These are phyloP conservation scores for Phaffia australis DNA, from an alignment of 768 basidiomycete species.

Conservation along the genomic window DNA sequence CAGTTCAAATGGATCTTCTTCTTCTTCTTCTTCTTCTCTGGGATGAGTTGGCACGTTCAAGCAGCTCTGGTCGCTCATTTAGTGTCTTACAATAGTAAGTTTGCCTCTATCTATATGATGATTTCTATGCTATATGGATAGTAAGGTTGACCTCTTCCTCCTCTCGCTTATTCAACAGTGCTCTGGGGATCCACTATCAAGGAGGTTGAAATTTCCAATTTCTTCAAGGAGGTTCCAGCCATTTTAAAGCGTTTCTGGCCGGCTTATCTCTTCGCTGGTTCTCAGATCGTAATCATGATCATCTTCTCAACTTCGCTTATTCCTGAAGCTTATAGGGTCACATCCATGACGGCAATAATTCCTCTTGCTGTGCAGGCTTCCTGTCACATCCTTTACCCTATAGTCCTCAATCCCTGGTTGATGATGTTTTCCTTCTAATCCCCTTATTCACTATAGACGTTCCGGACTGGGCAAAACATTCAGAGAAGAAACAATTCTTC, in stretches of 20 bases:
- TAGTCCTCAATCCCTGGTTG: slow-evolving; percentile 77
- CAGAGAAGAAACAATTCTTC: too few species aligned
- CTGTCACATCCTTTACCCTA: slow-evolving; percentile 45
- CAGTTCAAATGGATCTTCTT: slow-evolving; percentile 33
- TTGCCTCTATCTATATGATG: not conserved
- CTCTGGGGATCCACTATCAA: slow-evolving; percentile 25
- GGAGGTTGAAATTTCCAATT: slow-evolving; percentile 25
- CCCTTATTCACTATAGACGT: too few species aligned
- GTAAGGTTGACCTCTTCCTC: not conserved
- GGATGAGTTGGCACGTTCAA: slow-evolving; percentile 24
- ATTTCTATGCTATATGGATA: too few species aligned
- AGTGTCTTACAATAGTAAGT: slow-evolving; percentile 28
- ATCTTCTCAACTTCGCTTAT: slow-evolving; percentile 22
- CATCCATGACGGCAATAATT: slow-evolving; percentile 28
- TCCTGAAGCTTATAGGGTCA: slow-evolving; percentile 23
- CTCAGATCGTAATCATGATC: slow-evolving; percentile 19
- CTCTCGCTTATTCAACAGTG: not conserved
- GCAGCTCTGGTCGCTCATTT: slow-evolving; percentile 32
- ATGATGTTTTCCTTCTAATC: slow-evolving; percentile 66
- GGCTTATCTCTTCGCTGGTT: slow-evolving; percentile 18
- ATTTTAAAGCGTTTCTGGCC: slow-evolving; percentile 24
- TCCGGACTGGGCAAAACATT: too few species aligned
- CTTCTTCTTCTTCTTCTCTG: slow-evolving; percentile 24
- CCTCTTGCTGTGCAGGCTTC: slow-evolving; percentile 34
- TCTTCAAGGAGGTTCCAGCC: slow-evolving; percentile 25